Evolutionary conservation across 2,329 filamentous ascomycete genomes (phyloP), one percentile per base, ranked within the genome.

Genomic region (Colletotrichum destructivum): DNA sequence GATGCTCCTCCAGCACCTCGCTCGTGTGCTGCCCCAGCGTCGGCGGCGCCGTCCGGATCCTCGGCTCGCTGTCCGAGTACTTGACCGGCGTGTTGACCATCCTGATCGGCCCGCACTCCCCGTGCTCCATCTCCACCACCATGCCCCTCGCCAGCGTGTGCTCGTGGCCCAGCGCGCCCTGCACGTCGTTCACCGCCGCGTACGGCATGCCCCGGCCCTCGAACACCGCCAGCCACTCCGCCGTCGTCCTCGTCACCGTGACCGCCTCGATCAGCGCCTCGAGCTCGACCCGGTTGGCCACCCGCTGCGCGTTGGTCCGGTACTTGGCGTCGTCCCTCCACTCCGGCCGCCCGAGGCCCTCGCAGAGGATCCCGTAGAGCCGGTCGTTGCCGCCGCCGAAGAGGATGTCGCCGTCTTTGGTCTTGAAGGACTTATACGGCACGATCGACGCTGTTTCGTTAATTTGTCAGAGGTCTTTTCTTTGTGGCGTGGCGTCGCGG

Each of bases 51-150:
- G 87, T 92, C 44, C 96, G 88, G 49, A 97, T 90, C 4, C 90
- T 89, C 0, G 95, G 94, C 75, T 88, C 91, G 35, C 92, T 93
- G 75, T 95, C 91, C 6, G 95, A 98, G 81, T 95, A 97, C 81
- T 99, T 99, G 71, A 99, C 92, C 0, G 96, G 96, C 0, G 95
- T 97, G 78, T 97, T 98, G 65, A 99, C 92, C 78, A 99, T 85
- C 82, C 95, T 95, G 74, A 99, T 92, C 0, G 92, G 89, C 0
- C 96, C 96, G 80, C 96, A 98, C 9, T 87, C 86, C 6, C 89
- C 89, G 79, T 99, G 96, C 0, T 98, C 89, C 55, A 98, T 86
- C 79, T 98, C 93, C 16, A 94, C 90, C 1, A 99, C 93, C 96
- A 99, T 99, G 71, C 92, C 89, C 69, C 96, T 89, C 26, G 95